Base-by-base conservation (phyloP, 331 rosid genomes). In the Cydonia oblonga region DNA sequence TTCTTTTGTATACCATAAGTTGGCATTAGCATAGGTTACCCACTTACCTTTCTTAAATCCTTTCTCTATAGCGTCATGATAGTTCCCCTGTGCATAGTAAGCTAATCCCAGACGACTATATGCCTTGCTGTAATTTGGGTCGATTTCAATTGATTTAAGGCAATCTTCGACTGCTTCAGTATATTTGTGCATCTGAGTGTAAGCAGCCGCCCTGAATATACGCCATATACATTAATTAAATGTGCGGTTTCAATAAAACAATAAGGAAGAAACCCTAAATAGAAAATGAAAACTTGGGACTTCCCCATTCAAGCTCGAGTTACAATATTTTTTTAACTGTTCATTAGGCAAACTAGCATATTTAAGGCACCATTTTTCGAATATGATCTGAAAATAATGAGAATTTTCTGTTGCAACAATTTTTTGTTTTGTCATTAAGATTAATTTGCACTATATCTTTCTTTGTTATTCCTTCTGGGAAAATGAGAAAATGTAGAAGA, bases 71-170 rank as follows among this genome's bases (percentile, higher is more conserved):
- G 97, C 97, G 76, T 86, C 92, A 69, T 79, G 76, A 81, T 90
- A 93, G 64, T 86, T 89, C 86, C 98, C 97, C 71, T 86, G 95
- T 42, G 84, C 95, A 85, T 84, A 91, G 76, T 86, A 89, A 73
- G 90, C 96, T 78, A 84, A 73, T 32, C 98, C 98, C 78, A 93
- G 84, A 64, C 96, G 97, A 80, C 96, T 91, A 84, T 87, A 93
- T 69, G 95, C 98, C 86, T 93, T 93, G 87, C 96, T 80, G 77
- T 93, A 93, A 71, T 80, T 82, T 16, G 96, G 91, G 81, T 93
- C 93, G 59, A 93, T 87, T 74, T 85, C 90, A 19, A 89, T 85
- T 76, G 98, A 89, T 83, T 69, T 86, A 70, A 81, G 76, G 83
- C 92, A 89, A 80, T 93, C 97, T 79, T 85, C 76, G 73, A 92